Evolutionary conservation across 306 rosid species (phyloP).

Genomic region (Pyrus betulifolia): DNA sequence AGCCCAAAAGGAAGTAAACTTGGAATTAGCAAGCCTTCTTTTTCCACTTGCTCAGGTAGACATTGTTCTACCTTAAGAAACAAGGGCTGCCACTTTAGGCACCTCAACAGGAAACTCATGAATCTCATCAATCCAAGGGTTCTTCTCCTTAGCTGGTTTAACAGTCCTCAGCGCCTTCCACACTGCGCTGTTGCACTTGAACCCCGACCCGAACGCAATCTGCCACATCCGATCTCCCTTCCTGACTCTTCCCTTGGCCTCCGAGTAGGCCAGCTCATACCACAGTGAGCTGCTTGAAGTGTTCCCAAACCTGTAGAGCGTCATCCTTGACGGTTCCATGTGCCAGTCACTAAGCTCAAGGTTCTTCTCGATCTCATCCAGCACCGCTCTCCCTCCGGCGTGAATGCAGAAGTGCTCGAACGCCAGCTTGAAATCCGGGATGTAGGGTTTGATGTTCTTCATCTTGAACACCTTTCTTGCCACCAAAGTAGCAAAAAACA

Average conservation of each 20-base stretch:
- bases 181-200: slow-evolving; percentile 90
- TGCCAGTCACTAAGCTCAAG: slow-evolving; percentile 74
- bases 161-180: slow-evolving; percentile 71
- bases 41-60: no score
- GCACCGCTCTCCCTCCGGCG: slow-evolving; percentile 77
- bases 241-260: slow-evolving; percentile 70
- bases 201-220: slow-evolving; percentile 91
- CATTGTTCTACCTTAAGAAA: neutral
- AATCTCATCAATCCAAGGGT: slow-evolving; percentile 83
- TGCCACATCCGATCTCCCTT: slow-evolving; percentile 85
- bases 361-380: slow-evolving; percentile 74
- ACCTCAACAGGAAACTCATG: slow-evolving; percentile 72
- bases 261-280: slow-evolving; percentile 81
- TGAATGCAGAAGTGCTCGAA: slow-evolving; percentile 90
- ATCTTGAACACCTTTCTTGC: slow-evolving; percentile 54
- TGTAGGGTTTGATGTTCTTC: slow-evolving; percentile 61
- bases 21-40: no score
- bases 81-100: slow-evolving; percentile 44
- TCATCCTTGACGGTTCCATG: slow-evolving; percentile 95
- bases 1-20: no score
- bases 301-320: slow-evolving; percentile 69
- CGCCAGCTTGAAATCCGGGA: slow-evolving; percentile 79
- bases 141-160: slow-evolving; percentile 56
- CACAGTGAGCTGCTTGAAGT: slow-evolving; percentile 89
- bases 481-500: slow-evolving; percentile 51